Base-by-base conservation (phyloP, 768 basidiomycete species). In the Trametes punicea region DNA sequence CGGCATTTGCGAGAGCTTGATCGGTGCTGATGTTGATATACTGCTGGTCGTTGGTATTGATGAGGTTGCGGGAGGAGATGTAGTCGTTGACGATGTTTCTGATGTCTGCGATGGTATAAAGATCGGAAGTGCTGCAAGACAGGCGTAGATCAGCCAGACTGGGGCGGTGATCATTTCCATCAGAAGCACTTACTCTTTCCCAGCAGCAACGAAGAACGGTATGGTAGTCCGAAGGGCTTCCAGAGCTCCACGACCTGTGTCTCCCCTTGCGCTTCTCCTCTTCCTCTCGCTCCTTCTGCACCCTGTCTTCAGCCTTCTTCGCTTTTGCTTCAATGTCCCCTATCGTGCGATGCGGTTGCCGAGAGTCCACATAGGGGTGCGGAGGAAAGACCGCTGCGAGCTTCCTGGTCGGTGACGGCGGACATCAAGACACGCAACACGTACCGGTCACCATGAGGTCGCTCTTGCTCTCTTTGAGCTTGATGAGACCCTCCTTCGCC, bases 401-500 rank as follows among this genome's bases (percentile, higher is more conserved):
- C 20, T 13, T 4, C 4, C n/a, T 3, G 16, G 20, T 23, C 4
- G 4, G 25, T 6, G 9, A 5, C 13, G 15, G 0, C 6, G n/a
- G 7, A 16, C 15, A 6, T 7, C n/a, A 8, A 6, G 34, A 34
- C 61, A 23, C n/a, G n/a, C n/a, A n/a, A n/a, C n/a, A n/a, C n/a
- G n/a, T 11, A 69, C 68, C 67, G 16, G 64, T 62, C 11, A 84
- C 71, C 21, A 83, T 70, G 21, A 85, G 20, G 81, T 83, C 68
- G 68, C 75, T 67, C 65, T 75, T 67, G 45, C 69, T 74, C 20
- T 86, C 78, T 66, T 96, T 97, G 21, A 87, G 74, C 11, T 82
- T 82, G 33, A 96, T 64, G 21, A 97, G 68, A 0, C 79, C 79
- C 7, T 83, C 81, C 67, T 95, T 95, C 58, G 91, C 89, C 16